Percentiles rank a stretch among this genome's conserved stretches.
These are phyloP conservation scores for Cymbopogon citratus DNA, from an alignment of 176 grass and related monocot genomes.

Conservation along the genomic window DNA sequence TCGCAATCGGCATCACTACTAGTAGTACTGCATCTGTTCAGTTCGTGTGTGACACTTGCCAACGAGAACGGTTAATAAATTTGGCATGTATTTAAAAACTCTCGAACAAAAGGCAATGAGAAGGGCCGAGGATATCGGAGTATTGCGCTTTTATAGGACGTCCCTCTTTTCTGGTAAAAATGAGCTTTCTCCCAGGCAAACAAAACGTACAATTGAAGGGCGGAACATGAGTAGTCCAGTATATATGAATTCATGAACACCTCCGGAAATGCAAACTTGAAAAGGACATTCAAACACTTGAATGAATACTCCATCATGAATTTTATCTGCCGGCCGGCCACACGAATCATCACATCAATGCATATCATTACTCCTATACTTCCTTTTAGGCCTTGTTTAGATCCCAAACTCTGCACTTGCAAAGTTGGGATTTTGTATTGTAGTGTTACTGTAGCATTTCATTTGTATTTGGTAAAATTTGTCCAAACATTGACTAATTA, in stretches of 20 bases:
- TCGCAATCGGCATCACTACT: background rate
- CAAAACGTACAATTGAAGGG: too few relatives aligned
- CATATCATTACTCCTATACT: slow-evolving; percentile 6
- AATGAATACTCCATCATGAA: background rate
- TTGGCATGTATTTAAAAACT: background rate
- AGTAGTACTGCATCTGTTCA: background rate
- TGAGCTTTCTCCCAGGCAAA: background rate
- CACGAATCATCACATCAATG: background rate
- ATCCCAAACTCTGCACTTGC: too few relatives aligned
- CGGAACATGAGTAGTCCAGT: too few relatives aligned
- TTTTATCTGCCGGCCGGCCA: background rate
- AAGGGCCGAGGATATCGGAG: background rate
- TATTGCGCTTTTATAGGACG: background rate
- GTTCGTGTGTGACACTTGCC: background rate
- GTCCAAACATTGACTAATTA: too few relatives aligned
- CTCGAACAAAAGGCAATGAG: background rate
- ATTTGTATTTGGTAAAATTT: too few relatives aligned
- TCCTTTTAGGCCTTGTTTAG: too few relatives aligned
- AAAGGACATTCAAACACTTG: slow-evolving; percentile 7
- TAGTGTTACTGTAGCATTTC: too few relatives aligned
- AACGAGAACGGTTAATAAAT: background rate
- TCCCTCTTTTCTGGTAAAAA: background rate
- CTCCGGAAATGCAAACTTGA: slow-evolving; percentile 7
- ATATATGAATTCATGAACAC: too few relatives aligned
- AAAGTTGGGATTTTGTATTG: too few relatives aligned